These are phyloP conservation scores for Begonia masoniana DNA, from an alignment of 306 rosid species.

Conservation along the genomic window DNA sequence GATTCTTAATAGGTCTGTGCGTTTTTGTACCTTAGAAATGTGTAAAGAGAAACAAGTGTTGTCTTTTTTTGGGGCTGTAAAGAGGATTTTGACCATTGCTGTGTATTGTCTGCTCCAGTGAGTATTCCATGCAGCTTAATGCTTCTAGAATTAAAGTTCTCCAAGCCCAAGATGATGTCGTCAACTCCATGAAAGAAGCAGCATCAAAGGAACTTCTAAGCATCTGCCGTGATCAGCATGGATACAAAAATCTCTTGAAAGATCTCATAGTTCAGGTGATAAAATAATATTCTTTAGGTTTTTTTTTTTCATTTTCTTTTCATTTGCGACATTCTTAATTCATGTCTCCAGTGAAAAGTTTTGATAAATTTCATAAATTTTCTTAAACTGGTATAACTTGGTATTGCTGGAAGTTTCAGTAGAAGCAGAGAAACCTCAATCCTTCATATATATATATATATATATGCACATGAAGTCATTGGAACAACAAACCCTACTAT, in stretches of 20 bases:
- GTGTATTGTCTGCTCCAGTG: conserved; percentile 36
- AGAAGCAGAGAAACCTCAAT: too few relatives aligned
- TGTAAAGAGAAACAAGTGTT: too few relatives aligned
- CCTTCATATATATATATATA: too few relatives aligned
- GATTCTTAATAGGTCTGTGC: too few relatives aligned
- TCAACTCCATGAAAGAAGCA: conserved; percentile 72
- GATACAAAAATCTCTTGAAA: conserved; percentile 48
- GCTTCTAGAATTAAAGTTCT: conserved; percentile 59
- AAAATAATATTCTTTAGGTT: not conserved
- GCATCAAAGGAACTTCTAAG: conserved; percentile 66
- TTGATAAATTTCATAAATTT: too few relatives aligned
- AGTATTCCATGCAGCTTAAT: conserved; percentile 30
- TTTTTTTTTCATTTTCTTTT: not conserved
- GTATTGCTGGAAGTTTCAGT: too few relatives aligned
- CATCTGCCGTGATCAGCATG: conserved; percentile 50
- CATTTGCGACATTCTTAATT: not conserved
- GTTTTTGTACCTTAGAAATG: too few relatives aligned
- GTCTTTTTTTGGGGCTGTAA: too few relatives aligned
- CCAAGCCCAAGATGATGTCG: conserved; percentile 91
- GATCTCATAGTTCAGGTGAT: conserved; percentile 84
- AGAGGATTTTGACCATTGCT: not conserved
- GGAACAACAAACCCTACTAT: too few relatives aligned
- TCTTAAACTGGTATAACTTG: too few relatives aligned
- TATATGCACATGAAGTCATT: too few relatives aligned
- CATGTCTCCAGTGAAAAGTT: too few relatives aligned